phyloP scores from a whole-genome alignment of 2,329 filamentous ascomycete species.

The Trichoderma sp. region DNA sequence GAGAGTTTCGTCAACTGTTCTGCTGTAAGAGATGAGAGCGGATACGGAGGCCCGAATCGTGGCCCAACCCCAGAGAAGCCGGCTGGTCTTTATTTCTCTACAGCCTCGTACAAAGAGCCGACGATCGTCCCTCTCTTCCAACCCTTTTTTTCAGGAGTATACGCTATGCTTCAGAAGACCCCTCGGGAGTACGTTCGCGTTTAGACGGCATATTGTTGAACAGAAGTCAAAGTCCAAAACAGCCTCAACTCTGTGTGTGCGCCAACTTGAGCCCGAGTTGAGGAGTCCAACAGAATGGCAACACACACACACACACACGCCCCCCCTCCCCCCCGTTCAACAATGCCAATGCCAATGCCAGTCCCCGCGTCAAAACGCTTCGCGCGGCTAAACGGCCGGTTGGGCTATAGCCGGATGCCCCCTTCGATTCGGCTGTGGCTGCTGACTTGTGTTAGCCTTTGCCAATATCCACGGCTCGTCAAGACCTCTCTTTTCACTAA shows the following conservation, averaged over 20 bases:
- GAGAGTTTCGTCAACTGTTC: neutral
- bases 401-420: neutral
- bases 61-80: neutral
- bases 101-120: neutral
- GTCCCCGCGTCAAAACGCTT: slow-evolving; percentile 21
- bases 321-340: neutral
- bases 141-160: neutral
- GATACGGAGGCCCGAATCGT: neutral
- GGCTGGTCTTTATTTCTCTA: neutral
- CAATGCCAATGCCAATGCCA: neutral
- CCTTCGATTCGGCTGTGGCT: too few relatives aligned
- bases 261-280: slow-evolving; percentile 9
- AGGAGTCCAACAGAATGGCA: slow-evolving; percentile 3
- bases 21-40: neutral
- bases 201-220: slow-evolving; percentile 9
- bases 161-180: neutral
- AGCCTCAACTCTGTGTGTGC: neutral
- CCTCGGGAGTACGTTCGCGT: neutral
- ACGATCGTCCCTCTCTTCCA: neutral
- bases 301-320: neutral
- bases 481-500: neutral
- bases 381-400: slow-evolving; percentile 17
- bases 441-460: too few relatives aligned
- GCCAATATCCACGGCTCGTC: neutral
- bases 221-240: neutral